A percentile compares a stretch with the other conserved stretches of the same genome.
These are phyloP conservation scores for Magnolia officinalis DNA, from an alignment of 164 flowering plant species.

Conservation along the genomic window DNA sequence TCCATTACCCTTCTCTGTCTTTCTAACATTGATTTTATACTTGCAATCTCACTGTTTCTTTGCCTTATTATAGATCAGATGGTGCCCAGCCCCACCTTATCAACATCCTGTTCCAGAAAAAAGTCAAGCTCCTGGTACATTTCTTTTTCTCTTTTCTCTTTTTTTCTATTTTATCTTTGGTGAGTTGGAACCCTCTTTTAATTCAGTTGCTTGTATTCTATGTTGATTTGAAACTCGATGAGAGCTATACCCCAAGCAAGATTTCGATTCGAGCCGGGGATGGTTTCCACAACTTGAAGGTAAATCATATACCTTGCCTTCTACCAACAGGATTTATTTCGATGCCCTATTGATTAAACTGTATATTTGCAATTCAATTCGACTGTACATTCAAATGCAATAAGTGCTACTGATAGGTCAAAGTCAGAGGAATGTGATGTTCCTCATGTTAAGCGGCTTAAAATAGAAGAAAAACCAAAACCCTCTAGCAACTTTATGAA, in stretches of 20 bases:
- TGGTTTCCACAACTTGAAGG: slow-evolving; percentile 97
- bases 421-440: slow-evolving; percentile 44
- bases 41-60: too few relatives aligned
- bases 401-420: slow-evolving; percentile 36
- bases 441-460: slow-evolving; percentile 32
- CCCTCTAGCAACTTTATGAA: slow-evolving; percentile 19
- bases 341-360: too few relatives aligned
- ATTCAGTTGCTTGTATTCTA: slow-evolving; percentile 67
- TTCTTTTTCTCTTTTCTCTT: not conserved
- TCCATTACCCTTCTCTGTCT: too few relatives aligned
- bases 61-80: slow-evolving; percentile 72
- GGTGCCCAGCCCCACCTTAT: slow-evolving; percentile 95
- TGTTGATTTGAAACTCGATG: slow-evolving; percentile 96
- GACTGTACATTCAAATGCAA: not conserved
- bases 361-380: too few relatives aligned
- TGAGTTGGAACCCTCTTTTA: not conserved
- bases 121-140: slow-evolving; percentile 75
- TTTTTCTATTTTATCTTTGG: not conserved
- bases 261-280: slow-evolving; percentile 73
- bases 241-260: slow-evolving; percentile 48
- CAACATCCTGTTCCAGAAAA: slow-evolving; percentile 90
- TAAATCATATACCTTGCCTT: not conserved
- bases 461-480: slow-evolving; percentile 29
- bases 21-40: too few relatives aligned
- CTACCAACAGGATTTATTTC: too few relatives aligned